Conservation (phyloP, 192 early-diverging fungal genomes). For the Umbelopsis vinacea region DNA sequence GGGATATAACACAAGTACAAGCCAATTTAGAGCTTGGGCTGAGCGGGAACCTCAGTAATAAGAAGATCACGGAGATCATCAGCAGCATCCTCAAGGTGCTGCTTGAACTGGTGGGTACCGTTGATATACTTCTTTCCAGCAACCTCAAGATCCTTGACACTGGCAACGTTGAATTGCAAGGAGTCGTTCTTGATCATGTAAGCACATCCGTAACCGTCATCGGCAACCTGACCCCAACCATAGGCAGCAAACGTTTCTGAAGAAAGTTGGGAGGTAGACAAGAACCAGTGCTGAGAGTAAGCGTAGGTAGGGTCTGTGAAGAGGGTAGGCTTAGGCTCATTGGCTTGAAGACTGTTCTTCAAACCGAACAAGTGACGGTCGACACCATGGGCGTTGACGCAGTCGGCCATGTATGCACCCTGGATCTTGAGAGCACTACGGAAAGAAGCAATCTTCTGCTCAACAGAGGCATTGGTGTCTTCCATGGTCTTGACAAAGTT, state of each 20-base stretch:
- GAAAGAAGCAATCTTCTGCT: constrained; percentile 70
- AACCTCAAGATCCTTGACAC: constrained; percentile 60
- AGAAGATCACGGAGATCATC: constrained; percentile 83
- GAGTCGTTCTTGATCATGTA: constrained; percentile 92
- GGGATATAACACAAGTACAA: too few species aligned
- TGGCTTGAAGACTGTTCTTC: constrained; percentile 71
- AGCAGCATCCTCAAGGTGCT: constrained; percentile 86
- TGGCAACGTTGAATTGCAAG: constrained; percentile 89
- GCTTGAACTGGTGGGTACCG: constrained; percentile 68
- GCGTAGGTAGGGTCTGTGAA: constrained; percentile 87
- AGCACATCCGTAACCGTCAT: constrained; percentile 78
- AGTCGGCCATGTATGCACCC: constrained; percentile 76
- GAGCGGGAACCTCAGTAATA: constrained; percentile 55
- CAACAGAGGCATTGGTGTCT: constrained; percentile 49
- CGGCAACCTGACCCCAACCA: neutral
- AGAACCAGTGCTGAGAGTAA: constrained; percentile 84
- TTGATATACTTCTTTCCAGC: constrained; percentile 57
- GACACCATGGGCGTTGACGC: constrained; percentile 83
- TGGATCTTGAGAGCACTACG: constrained; percentile 80
- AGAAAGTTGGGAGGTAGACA: constrained; percentile 91
- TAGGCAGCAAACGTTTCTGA: constrained; percentile 44
- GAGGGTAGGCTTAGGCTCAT: constrained; percentile 81
- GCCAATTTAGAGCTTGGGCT: constrained; percentile 69
- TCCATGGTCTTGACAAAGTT: constrained; percentile 91
- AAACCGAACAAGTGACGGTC: constrained; percentile 92